A percentile compares a stretch with the other conserved stretches of the same genome.
These are phyloP conservation scores for Populus hybrid DNA, from an alignment of 441 rosid species.

Conservation along the genomic window DNA sequence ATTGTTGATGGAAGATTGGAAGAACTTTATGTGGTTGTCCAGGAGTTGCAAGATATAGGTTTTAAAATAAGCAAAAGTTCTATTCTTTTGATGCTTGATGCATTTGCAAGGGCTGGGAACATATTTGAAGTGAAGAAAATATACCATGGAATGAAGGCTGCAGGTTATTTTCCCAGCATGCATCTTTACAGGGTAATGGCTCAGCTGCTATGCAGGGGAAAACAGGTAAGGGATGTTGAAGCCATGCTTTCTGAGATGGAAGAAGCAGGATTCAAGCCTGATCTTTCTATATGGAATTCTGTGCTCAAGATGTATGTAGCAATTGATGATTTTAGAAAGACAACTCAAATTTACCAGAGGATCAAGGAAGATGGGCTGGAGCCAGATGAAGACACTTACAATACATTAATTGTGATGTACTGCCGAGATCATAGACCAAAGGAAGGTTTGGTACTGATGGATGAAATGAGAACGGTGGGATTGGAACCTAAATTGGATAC, in stretches of 20 bases:
- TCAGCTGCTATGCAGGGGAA: constrained; percentile 72
- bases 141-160: constrained; percentile 94
- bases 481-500: constrained; percentile 82
- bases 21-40: constrained; percentile 79
- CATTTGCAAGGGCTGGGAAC: constrained; percentile 79
- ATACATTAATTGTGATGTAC: constrained; percentile 78
- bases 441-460: constrained; percentile 73
- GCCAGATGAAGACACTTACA: constrained; percentile 87
- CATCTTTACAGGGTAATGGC: constrained; percentile 87
- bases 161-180: constrained; percentile 90
- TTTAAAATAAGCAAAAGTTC: constrained; percentile 89
- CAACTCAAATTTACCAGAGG: constrained; percentile 66
- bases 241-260: constrained; percentile 89
- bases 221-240: constrained; percentile 80
- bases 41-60: constrained; percentile 97
- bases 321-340: constrained; percentile 73
- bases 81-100: constrained; percentile 84
- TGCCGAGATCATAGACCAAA: constrained; percentile 87
- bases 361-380: constrained; percentile 63
- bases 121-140: constrained; percentile 88
- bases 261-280: constrained; percentile 81
- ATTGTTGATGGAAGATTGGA: constrained; percentile 73
- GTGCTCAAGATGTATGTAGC: constrained; percentile 78
- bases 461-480: constrained; percentile 68
- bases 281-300: constrained; percentile 81